Percentiles rank a stretch among this genome's conserved stretches.
phyloP scores from a whole-genome alignment of 2,329 filamentous ascomycete species.

The Sclerotinia nivalis region DNA sequence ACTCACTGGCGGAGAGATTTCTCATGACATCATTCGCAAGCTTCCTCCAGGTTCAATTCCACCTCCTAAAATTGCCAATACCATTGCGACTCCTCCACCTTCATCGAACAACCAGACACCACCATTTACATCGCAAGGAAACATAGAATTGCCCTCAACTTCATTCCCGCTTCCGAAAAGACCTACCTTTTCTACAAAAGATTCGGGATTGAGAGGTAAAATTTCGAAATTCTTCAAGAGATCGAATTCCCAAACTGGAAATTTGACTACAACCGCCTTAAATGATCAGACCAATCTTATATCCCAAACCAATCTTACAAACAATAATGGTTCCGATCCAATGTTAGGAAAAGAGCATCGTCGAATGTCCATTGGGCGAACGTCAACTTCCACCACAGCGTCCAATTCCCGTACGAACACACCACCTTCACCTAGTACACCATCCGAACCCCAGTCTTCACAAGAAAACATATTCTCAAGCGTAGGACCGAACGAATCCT shows the following conservation, averaged over 20 bases:
- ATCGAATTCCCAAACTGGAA: slow-evolving; percentile 27
- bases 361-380: slow-evolving; percentile 27
- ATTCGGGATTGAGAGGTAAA: slow-evolving; percentile 26
- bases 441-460: slow-evolving; percentile 31
- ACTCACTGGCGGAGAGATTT: slow-evolving; percentile 24
- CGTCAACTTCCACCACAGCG: slow-evolving; percentile 33
- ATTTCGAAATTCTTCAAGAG: slow-evolving; percentile 33
- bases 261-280: slow-evolving; percentile 16
- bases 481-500: slow-evolving; percentile 39
- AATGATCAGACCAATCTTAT: slow-evolving; percentile 20
- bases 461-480: slow-evolving; percentile 17
- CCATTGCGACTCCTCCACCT: slow-evolving; percentile 29
- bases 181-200: slow-evolving; percentile 24
- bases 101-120: slow-evolving; percentile 5
- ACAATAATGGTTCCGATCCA: slow-evolving; percentile 30
- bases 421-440: slow-evolving; percentile 51
- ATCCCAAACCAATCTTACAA: slow-evolving; percentile 15
- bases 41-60: not conserved
- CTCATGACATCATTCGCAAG: slow-evolving; percentile 18
- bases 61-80: slow-evolving; percentile 33
- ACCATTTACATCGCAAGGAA: slow-evolving; percentile 11
- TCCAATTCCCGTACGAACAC: slow-evolving; percentile 32
- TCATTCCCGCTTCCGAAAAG: slow-evolving; percentile 22
- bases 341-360: slow-evolving; percentile 28
- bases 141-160: not conserved